Evolutionary conservation across 2,329 filamentous ascomycete genomes (phyloP).

Genomic region (Raffaelea ambrosiae): DNA sequence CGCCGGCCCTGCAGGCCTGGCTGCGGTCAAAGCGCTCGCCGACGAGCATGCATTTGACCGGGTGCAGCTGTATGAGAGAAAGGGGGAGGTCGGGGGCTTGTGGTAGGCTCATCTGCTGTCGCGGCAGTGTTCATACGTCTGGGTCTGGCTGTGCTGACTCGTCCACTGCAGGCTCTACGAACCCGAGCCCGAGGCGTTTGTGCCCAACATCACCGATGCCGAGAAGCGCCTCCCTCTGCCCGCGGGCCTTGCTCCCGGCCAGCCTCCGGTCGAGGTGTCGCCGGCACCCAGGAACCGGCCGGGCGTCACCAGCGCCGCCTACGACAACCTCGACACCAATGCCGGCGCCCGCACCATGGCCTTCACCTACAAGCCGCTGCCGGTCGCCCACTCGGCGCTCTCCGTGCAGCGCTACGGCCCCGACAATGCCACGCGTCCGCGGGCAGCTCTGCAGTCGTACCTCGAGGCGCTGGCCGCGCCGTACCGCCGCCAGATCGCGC

Average conservation of each 20-base stretch:
- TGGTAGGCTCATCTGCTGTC: background rate
- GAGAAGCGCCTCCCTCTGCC: conserved; percentile 1
- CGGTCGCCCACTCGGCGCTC: background rate
- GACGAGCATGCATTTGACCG: conserved; percentile 4
- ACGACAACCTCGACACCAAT: conserved; percentile 7
- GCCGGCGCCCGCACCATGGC: conserved; percentile 5
- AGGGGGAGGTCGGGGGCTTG: background rate
- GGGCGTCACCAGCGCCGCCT: background rate
- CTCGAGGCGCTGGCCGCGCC: conserved; percentile 2
- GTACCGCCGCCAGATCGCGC: background rate
- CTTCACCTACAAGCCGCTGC: conserved; percentile 6
- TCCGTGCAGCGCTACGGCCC: background rate
- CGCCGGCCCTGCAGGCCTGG: conserved; percentile 7
- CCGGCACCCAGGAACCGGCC: background rate
- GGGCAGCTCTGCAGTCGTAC: conserved; percentile 1
- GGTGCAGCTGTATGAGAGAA: conserved; percentile 5
- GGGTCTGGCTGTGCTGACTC: no score
- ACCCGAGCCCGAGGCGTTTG: background rate
- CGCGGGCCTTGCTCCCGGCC: background rate
- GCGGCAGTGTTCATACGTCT: no score
- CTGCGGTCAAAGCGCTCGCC: conserved; percentile 1
- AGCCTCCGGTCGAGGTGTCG: background rate
- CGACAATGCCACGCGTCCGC: conserved; percentile 5
- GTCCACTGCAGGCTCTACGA: background rate
- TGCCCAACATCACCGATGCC: background rate